A percentile compares a stretch with the other conserved stretches of the same genome.
phyloP scores from a whole-genome alignment of 371 early-diverging fungal species.

The Polyrhizophydium stewartii region DNA sequence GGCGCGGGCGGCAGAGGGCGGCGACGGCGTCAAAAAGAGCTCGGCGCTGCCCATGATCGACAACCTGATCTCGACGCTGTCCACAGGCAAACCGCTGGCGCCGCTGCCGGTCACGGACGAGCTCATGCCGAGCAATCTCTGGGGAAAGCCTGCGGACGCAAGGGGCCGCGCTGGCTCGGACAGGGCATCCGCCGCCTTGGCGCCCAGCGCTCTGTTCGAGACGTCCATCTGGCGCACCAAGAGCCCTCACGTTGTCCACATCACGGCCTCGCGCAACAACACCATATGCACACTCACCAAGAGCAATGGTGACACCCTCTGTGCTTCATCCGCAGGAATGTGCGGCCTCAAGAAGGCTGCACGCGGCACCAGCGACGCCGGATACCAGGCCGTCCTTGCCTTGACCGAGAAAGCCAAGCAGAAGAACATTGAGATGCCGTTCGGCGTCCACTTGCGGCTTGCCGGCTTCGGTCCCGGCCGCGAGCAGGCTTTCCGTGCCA shows the following conservation, averaged over 20 bases:
- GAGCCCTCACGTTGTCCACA: conserved; percentile 59
- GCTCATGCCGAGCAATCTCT: too few species aligned
- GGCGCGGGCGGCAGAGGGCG: too few species aligned
- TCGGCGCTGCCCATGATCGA: too few species aligned
- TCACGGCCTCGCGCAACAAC: conserved; percentile 82
- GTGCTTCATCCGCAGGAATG: conserved; percentile 74
- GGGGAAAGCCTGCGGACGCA: too few species aligned
- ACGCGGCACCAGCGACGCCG: conserved; percentile 87
- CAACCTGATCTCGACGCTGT: too few species aligned
- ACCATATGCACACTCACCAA: conserved; percentile 83
- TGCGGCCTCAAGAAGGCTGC: conserved; percentile 86
- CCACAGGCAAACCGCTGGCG: too few species aligned
- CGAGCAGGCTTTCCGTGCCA: conserved; percentile 86
- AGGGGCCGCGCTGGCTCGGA: too few species aligned
- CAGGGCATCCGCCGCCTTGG: too few species aligned
- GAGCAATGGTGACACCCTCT: conserved; percentile 62
- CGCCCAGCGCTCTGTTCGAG: too few species aligned
- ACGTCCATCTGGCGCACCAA: too few species aligned
- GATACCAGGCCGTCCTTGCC: conserved; percentile 83
- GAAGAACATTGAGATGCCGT: conserved; percentile 20
- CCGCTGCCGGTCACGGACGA: too few species aligned
- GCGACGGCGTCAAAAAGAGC: too few species aligned
- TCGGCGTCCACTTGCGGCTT: conserved; percentile 61
- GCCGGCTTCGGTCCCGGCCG: conserved; percentile 92
- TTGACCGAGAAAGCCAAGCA: conserved; percentile 39